phyloP scores from a whole-genome alignment of 2,329 filamentous ascomycete genomes.

The Exophiala calicioides region DNA sequence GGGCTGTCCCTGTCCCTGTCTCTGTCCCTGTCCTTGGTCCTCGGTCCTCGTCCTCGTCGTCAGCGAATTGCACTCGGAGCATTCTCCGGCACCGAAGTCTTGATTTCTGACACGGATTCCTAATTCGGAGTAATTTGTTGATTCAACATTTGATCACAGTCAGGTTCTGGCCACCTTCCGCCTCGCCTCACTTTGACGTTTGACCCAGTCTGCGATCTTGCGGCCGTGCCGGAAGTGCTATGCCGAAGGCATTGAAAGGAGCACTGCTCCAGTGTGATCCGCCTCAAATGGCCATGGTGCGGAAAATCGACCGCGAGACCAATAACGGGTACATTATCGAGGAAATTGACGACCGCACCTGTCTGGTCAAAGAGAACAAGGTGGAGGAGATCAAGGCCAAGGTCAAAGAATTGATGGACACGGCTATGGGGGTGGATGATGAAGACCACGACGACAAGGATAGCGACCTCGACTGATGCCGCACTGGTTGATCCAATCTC shows the following conservation, averaged over 20 bases:
- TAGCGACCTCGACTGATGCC: constrained; percentile 32
- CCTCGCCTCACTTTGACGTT: constrained; percentile 2
- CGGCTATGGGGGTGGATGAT: constrained; percentile 32
- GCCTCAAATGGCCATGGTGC: constrained; percentile 34
- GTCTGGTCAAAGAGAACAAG: constrained; percentile 33
- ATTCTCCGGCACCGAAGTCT: no score
- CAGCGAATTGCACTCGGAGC: no score
- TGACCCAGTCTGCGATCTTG: background rate
- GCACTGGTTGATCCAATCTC: no score
- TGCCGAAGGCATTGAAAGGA: constrained; percentile 33
- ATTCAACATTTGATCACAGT: no score
- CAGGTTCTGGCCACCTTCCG: no score
- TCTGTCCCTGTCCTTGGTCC: no score
- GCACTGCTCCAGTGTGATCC: constrained; percentile 34
- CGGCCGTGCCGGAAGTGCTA: constrained; percentile 2
- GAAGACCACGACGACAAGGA: constrained; percentile 33
- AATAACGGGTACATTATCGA: constrained; percentile 32
- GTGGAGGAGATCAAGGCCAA: constrained; percentile 33
- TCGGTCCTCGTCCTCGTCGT: no score
- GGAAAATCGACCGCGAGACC: constrained; percentile 31
- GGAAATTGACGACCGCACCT: constrained; percentile 32
- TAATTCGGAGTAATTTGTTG: no score
- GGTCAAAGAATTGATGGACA: constrained; percentile 33
- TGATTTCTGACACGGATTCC: no score
- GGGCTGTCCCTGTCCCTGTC: no score